These are phyloP conservation scores for Mycena indigotica DNA, from an alignment of 768 basidiomycete species.

Conservation along the genomic window DNA sequence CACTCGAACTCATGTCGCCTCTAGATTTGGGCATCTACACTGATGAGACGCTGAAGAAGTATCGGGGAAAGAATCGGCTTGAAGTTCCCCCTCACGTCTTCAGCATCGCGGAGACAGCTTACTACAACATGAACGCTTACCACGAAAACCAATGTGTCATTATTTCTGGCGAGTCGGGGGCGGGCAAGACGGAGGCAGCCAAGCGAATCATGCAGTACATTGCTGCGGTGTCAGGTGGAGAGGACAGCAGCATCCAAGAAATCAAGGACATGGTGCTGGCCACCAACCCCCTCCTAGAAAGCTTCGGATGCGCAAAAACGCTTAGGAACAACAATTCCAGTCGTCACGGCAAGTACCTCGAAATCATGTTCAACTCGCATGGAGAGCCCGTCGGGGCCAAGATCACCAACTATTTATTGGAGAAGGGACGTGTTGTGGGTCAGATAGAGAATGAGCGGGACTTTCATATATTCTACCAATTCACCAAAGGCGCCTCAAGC, in stretches of 20 bases:
- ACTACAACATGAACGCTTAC: constrained; percentile 99
- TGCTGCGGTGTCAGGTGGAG: constrained; percentile 90
- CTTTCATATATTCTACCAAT: constrained; percentile 99
- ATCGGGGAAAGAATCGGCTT: constrained; percentile 95
- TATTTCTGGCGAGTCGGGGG: constrained; percentile 98
- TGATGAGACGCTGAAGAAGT: constrained; percentile 80
- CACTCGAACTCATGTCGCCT: constrained; percentile 13
- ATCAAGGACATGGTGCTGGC: constrained; percentile 99
- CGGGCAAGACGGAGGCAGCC: constrained; percentile 98
- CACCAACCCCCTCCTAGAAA: constrained; percentile 95
- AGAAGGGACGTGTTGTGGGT: constrained; percentile 95
- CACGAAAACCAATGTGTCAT: constrained; percentile 99
- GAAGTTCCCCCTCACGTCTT: constrained; percentile 99
- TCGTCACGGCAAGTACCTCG: constrained; percentile 99
- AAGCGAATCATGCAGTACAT: constrained; percentile 99
- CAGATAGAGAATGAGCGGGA: constrained; percentile 96
- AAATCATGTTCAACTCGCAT: constrained; percentile 96
- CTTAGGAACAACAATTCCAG: constrained; percentile 98
- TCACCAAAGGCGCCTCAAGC: constrained; percentile 90
- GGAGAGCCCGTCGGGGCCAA: constrained; percentile 97
- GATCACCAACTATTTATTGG: constrained; percentile 96
- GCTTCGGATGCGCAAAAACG: constrained; percentile 99
- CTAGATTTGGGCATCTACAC: constrained; percentile 96
- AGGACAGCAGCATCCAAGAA: constrained; percentile 90
- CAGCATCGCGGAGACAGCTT: constrained; percentile 92